phyloP scores from a whole-genome alignment of 75 land plant species.

The Sequoiadendron giganteum region DNA sequence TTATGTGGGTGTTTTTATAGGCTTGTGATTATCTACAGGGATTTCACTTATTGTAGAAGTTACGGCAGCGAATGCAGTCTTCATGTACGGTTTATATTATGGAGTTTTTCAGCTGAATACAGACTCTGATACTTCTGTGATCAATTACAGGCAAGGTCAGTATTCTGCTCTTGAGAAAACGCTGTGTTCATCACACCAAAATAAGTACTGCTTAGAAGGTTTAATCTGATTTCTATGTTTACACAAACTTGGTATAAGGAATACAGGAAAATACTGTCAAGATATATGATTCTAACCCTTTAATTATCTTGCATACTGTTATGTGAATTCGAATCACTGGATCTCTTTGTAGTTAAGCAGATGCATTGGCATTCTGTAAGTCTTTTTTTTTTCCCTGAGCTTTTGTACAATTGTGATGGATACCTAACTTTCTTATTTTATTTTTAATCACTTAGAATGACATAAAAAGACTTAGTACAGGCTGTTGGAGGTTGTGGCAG shows the following conservation, averaged over 20 bases:
- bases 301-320: neutral
- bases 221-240: neutral
- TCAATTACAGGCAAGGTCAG: neutral
- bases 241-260: neutral
- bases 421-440: neutral
- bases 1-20: neutral
- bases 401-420: neutral
- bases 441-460: neutral
- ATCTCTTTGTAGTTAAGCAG: too few species aligned
- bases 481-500: neutral
- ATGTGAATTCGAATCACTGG: neutral
- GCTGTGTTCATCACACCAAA: neutral
- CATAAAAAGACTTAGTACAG: neutral
- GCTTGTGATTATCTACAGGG: neutral
- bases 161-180: neutral
- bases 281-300: neutral
- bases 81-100: neutral
- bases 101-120: neutral
- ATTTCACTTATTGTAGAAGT: neutral
- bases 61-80: neutral
- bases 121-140: neutral
- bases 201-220: neutral
- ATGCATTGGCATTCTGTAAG: neutral
- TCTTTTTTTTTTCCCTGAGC: neutral
- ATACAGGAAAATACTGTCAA: neutral